Base-by-base conservation (phyloP, 345 rosid species). In the Schrenkiella parvula region DNA sequence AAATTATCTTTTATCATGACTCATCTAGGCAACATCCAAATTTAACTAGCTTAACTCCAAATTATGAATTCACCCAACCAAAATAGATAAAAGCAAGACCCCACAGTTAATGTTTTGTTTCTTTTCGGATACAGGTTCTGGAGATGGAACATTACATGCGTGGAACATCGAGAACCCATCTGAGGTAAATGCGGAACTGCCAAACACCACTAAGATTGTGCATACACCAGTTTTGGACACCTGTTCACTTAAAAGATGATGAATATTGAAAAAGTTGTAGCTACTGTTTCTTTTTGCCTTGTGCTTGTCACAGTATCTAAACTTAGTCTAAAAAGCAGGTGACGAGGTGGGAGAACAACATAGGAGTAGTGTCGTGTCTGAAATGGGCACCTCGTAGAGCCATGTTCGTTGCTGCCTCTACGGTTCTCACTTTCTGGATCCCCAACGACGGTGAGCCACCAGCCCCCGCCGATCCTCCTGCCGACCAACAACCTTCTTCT, bases 381-480 rank as follows among this genome's bases (percentile, higher is more conserved):
- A 91, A 91, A 71, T 95, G 99, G 98, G 96, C 99, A 44, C 98
- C 98, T 53, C 93, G 93, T 15, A 80, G 98, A 44, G 93, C 79
- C 42, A 87, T 95, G 97, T 87, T 95, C 10, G 96, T 81, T 22
- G 97, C 96, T 51, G 98, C 97, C 25, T 87, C 97, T 10, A 52
- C 87, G 34, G 92, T 84, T 74, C 98, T 95, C 63, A 86, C 97
- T 13, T 87, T 89, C 66, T 95, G 98, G 98, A 91, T 95, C 70
- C 99, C 96, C 8, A 80, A 84, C 51, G 72, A 66, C 21, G 74
- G 82, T 18, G 87, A 81, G 56, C 18, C 73, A 64, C 58, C 76
- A 43, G 58, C 74, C 50, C 41, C 71, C 22, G 31, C 65, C 1
- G 60, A 76, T 70, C 22, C 61, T 63, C 8, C 59, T 55, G n/a